Evolutionary conservation across 495 filamentous ascomycete species (phyloP).

Genomic region (Aspergillus asperescens): DNA sequence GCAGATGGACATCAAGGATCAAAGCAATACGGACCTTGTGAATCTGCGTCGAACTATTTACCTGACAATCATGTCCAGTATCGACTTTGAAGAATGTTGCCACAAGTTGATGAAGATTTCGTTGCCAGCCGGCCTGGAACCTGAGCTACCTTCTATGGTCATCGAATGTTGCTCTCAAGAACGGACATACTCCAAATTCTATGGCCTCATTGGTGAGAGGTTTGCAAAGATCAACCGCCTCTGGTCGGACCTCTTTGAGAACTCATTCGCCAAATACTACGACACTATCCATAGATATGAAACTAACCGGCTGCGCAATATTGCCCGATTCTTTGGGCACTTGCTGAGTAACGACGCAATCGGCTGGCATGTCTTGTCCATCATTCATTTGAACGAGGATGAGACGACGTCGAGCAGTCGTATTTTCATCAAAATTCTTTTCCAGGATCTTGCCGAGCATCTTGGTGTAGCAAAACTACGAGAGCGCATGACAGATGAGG

Average conservation of each 20-base stretch:
- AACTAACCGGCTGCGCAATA: slow-evolving; percentile 88
- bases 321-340: slow-evolving; percentile 92
- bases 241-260: slow-evolving; percentile 88
- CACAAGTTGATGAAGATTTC: slow-evolving; percentile 94
- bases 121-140: slow-evolving; percentile 80
- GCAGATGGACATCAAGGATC: slow-evolving; percentile 91
- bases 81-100: slow-evolving; percentile 90
- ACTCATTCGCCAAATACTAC: slow-evolving; percentile 86
- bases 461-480: slow-evolving; percentile 77
- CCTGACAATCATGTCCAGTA: slow-evolving; percentile 91
- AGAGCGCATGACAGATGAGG: slow-evolving; percentile 68
- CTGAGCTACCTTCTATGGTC: slow-evolving; percentile 91
- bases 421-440: slow-evolving; percentile 97
- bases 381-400: slow-evolving; percentile 88
- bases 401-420: slow-evolving; percentile 92
- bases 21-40: slow-evolving; percentile 90
- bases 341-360: slow-evolving; percentile 81
- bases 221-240: slow-evolving; percentile 93
- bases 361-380: slow-evolving; percentile 82
- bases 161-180: slow-evolving; percentile 95
- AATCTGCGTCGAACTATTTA: slow-evolving; percentile 93
- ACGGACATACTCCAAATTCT: slow-evolving; percentile 94
- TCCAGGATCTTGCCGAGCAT: slow-evolving; percentile 85
- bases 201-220: slow-evolving; percentile 86
- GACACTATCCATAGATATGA: slow-evolving; percentile 96